These are phyloP conservation scores for Vigna unguiculata DNA, from an alignment of 306 rosid genomes.

Conservation along the genomic window DNA sequence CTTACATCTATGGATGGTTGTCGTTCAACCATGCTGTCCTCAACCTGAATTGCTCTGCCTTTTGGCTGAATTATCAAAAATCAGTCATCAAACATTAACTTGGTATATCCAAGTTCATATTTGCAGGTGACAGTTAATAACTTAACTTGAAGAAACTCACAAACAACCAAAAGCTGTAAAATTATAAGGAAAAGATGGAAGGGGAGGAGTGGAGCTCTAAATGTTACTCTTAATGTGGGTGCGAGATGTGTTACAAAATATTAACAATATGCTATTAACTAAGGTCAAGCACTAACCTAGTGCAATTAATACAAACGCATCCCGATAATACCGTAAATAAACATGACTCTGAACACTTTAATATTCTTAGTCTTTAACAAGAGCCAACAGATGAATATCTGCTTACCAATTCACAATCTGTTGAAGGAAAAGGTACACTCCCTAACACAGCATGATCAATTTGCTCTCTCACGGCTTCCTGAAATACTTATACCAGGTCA, in stretches of 20 bases:
- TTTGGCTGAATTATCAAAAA: slow-evolving; percentile 63
- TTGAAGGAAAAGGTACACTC: slow-evolving; percentile 41
- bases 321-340: slow-evolving; percentile 5
- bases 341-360: slow-evolving; percentile 1
- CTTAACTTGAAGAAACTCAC: slow-evolving; percentile 16
- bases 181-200: neutral
- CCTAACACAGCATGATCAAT: slow-evolving; percentile 47
- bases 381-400: slow-evolving; percentile 35
- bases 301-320: neutral
- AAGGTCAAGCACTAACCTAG: slow-evolving; percentile 17
- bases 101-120: slow-evolving; percentile 32
- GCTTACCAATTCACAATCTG: slow-evolving; percentile 54
- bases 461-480: slow-evolving; percentile 49
- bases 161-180: slow-evolving; percentile 35
- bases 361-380: slow-evolving; percentile 25
- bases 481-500: slow-evolving; percentile 37
- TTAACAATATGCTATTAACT: slow-evolving; percentile 3
- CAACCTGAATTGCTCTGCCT: slow-evolving; percentile 77
- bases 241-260: slow-evolving; percentile 15
- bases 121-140: slow-evolving; percentile 31
- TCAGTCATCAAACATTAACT: slow-evolving; percentile 15
- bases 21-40: slow-evolving; percentile 64
- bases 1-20: slow-evolving; percentile 64
- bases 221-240: neutral
- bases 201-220: neutral